Conservation (phyloP, 2,329 filamentous ascomycete genomes). For the Canariomyces notabilis region DNA sequence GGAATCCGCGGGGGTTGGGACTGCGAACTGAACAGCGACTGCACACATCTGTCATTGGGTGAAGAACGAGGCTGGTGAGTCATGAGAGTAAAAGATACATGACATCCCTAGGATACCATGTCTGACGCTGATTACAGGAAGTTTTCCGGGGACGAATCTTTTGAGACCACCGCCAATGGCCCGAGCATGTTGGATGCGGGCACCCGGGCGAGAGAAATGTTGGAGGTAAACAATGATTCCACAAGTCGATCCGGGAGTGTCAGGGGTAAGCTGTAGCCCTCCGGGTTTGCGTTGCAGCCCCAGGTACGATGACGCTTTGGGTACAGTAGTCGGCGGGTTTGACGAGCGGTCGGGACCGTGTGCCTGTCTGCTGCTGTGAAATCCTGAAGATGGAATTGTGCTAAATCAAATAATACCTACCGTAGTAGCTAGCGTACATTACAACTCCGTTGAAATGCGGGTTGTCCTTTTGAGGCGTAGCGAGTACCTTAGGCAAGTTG, state of each 20-base stretch:
- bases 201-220: conserved; percentile 31
- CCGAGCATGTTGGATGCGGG: conserved; percentile 29
- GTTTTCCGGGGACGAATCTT: conserved; percentile 39
- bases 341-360: no score
- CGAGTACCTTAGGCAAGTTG: no score
- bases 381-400: no score
- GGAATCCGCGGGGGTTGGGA: conserved; percentile 75
- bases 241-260: not conserved
- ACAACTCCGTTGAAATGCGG: no score
- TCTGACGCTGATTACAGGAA: conserved; percentile 27
- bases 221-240: conserved; percentile 24
- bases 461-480: no score
- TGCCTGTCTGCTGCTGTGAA: no score
- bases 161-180: conserved; percentile 25
- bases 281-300: no score
- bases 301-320: no score
- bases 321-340: no score
- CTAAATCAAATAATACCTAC: no score
- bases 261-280: conserved; percentile 17
- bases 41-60: conserved; percentile 71
- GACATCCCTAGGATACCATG: not conserved
- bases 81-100: no score
- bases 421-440: no score
- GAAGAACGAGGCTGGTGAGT: conserved; percentile 84
- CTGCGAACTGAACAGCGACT: conserved; percentile 77